Base-by-base conservation (phyloP, 768 basidiomycete genomes). In the Lepiota subincarnata region DNA sequence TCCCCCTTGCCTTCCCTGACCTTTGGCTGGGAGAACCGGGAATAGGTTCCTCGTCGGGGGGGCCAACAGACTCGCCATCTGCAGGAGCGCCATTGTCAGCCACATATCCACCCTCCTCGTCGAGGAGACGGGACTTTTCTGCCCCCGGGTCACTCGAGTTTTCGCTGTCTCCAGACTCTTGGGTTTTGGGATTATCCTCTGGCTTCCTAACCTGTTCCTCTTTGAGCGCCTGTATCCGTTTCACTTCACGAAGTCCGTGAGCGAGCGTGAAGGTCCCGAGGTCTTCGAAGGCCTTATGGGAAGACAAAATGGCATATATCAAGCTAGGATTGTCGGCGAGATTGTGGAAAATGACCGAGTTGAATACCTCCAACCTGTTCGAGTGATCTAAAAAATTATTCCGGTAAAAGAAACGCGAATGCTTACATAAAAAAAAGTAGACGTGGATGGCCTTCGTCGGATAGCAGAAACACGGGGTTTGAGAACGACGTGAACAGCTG, bases 371-470 rank as follows among this genome's bases (percentile, higher is more conserved):
- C 40, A 98, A 77, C 78, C 91, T 93, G 57, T 26, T 19, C 16
- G 14, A 13, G 43, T 37, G 6, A 40, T 22, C 18, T 20, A 42
- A 35, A 20, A 37, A 18, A 43, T 50, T 14, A 20, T 13, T 20
- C 11, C 11, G 42, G 24, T 4, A 16, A 10, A 42, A 28, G 22
- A 53, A 18, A 47, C 14, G 19, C 36, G 39, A 41, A 14, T 22
- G 68, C 82, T 56, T 57, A 92, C 91, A 94, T 86, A 66, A 92
- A 97, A 70, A 90, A 98, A 28, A 98, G 77, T 26, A 98, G 71
- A 56, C 97, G 73, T 1, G 97, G 97, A 64, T 98, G 93, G 6
- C 95, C 92, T 68, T 98, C 97, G 57, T 98, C 97, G 2, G 90
- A 86, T 16, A 99, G 71, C 31, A 98, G 72, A 68, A 98, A 98